Evolutionary conservation across 805 yeast species (phyloP), one percentile per base, ranked within the genome.

Genomic region (Wickerhamia fluorescens): DNA sequence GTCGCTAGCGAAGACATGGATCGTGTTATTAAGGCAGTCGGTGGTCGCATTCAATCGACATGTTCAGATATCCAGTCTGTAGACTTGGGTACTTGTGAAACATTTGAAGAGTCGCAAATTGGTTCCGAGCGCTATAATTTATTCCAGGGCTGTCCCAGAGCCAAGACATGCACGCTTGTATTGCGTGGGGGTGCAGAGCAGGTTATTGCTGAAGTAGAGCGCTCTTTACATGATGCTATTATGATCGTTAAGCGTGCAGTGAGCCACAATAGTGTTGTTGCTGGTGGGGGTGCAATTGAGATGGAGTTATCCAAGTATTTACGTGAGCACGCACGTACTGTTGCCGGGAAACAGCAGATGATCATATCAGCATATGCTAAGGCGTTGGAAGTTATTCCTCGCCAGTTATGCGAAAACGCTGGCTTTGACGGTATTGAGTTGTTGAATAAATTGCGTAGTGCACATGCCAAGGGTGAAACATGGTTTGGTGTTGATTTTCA

Each of bases 241-340:
- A 89, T 89, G 98, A 88, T 92, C 54, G 97, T 89, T 25, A 89
- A 88, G 61, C 73, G 98, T 46, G 94, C 97, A 2, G 75, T 92
- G 23, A 78, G 83, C 49, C 88, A 88, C 53, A 81, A 78, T 49
- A 64, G 74, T 16, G 77, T 92, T 42, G 98, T 92, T 34, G 97
- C 95, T 9, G 99, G 99, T 38, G 99, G 99, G 41, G 99, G 99
- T 40, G 99, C 99, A 20, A 81, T 87, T 40, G 98, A 92, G 60
- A 92, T 92, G 98, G 97, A 92, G 53, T 51, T 92, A 23, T 87
- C 96, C 21, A 85, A 76, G 53, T 75, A 82, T 53, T 68, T 92
- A 44, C 75, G 98, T 49, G 95, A 86, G 45, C 73, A 78, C 49
- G 78, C 96, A 14, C 78, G 80, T 49, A 73, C 85, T 12, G 83